phyloP scores from a whole-genome alignment of 495 filamentous ascomycete genomes.

The Lasiosphaeriaceae sp. region DNA sequence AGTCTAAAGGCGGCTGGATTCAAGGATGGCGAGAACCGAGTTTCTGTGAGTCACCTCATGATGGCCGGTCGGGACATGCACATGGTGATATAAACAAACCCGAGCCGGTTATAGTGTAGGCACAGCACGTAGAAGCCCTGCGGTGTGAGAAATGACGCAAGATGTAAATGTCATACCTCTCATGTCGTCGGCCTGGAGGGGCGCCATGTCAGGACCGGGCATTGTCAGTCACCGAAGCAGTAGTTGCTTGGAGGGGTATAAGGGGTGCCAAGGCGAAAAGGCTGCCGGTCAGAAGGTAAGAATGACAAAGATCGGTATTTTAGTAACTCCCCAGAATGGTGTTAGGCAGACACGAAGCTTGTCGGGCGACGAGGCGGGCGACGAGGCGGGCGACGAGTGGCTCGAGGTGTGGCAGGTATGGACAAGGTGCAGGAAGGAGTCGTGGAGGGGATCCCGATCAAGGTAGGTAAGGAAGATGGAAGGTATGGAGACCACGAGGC shows the following conservation, averaged over 20 bases:
- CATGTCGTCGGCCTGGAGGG: conserved; percentile 46
- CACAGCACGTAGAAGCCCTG: neutral
- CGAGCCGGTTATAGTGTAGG: no score
- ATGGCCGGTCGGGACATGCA: neutral
- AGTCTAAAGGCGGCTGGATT: neutral
- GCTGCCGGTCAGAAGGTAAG: neutral
- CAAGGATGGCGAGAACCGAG: neutral
- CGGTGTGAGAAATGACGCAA: neutral
- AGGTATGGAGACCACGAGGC: conserved; percentile 1
- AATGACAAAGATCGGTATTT: neutral
- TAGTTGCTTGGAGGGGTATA: neutral
- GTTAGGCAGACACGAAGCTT: no score
- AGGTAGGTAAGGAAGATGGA: neutral
- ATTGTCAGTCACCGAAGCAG: conserved; percentile 28
- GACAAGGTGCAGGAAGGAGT: no score
- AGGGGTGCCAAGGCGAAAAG: neutral
- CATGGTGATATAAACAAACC: neutral
- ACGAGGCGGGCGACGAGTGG: no score
- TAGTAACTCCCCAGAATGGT: neutral
- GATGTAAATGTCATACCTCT: conserved; percentile 33
- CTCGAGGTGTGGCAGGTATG: no score
- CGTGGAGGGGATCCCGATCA: no score
- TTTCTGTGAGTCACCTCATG: neutral
- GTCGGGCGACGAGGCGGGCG: no score
- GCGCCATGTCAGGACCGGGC: conserved; percentile 43